These are phyloP conservation scores for Gracilaria caudata DNA, from an alignment of 23 red algal genomes.

Conservation along the genomic window DNA sequence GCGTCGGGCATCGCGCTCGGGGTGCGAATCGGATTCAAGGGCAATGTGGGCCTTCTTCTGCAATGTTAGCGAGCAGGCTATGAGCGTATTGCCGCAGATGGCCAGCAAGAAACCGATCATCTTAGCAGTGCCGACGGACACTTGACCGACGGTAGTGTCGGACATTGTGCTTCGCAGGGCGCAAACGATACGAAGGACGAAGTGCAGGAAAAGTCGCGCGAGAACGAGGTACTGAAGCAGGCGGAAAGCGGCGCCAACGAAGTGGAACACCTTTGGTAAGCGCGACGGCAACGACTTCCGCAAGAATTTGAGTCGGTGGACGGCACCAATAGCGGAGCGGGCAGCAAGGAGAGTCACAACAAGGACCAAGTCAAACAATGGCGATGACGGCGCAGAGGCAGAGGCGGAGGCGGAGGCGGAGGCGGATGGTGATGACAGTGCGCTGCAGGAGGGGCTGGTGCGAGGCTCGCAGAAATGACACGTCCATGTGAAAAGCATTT, in stretches of 20 bases:
- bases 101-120: slow-evolving; percentile 79
- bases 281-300: neutral
- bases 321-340: neutral
- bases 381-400: neutral
- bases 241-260: neutral
- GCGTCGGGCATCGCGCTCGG: neutral
- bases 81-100: slow-evolving; percentile 75
- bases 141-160: slow-evolving; percentile 16
- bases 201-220: neutral
- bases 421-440: neutral
- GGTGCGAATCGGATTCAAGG: slow-evolving; percentile 7
- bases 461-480: neutral
- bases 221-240: neutral
- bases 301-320: neutral
- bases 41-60: slow-evolving; percentile 76
- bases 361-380: neutral
- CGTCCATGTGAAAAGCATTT: slow-evolving; percentile 10
- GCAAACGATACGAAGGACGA: neutral
- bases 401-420: neutral
- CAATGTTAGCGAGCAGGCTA: slow-evolving; percentile 61
- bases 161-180: slow-evolving; percentile 3
- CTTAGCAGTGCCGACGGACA: slow-evolving; percentile 65
- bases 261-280: neutral
- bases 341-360: neutral
- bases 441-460: neutral